Base-by-base conservation (phyloP, 768 basidiomycete species). In the Butyriboletus loyo region DNA sequence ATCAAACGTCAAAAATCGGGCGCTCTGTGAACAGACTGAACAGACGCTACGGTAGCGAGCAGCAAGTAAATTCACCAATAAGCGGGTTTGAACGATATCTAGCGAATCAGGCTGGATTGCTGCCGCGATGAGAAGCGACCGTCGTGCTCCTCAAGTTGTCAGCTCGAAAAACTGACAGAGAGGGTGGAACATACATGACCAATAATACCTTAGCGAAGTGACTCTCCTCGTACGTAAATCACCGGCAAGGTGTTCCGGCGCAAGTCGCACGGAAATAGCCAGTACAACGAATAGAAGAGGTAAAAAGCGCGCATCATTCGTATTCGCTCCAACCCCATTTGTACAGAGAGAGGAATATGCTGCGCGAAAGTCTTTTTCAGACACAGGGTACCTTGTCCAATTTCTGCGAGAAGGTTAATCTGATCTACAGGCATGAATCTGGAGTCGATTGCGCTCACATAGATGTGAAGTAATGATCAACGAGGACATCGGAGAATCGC, bases 231-330 rank as follows among this genome's bases (percentile, higher is more conserved):
- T 83, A 41, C 85, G 80, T 51, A 86, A 82, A 68, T 93, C 89
- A 1, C 92, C 92, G 30, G 78, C 88, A 60, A 96, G 83, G 52
- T 81, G 77, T 61, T 93, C 92, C 4, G 94, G 92, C 4, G 93
- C 90, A 24, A 96, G 74, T 55, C 93, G 76, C 14, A 87, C 89
- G 15, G 92, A 80, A 42, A 93, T 90, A 13, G 94, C 93, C 34
- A 98, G 76, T 1, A 96, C 89, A 38, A 95, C 92, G 65, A 96
- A 98, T 15, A 98, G 76, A n/a, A 97, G 76, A 2, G 94, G 94
- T 5, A 98, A 77, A 67, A 90, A 94, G 44, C 88, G 85, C 64
- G 89, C 81, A 64, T 91, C 87, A 61, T 82, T 82, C 8, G 85
- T 86, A 60, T 86, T 86, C 27, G 86, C 76, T 46, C 81, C 75